phyloP scores from a whole-genome alignment of 2,329 filamentous ascomycete species.

The Trichoderma polysporum region DNA sequence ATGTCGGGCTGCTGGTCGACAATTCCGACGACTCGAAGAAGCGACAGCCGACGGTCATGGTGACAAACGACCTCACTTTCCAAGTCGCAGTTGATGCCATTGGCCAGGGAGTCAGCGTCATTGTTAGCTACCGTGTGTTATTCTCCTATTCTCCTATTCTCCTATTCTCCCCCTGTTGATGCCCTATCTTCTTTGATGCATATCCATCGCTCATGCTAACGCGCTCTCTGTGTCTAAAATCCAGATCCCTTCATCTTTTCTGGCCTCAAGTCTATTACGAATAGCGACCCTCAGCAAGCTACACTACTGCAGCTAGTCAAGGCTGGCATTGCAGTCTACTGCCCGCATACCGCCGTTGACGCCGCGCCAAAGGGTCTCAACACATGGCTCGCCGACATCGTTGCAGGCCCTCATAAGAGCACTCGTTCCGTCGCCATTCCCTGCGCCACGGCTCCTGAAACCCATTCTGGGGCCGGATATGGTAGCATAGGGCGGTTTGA shows the following conservation, averaged over 20 bases:
- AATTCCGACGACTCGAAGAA: constrained; percentile 39
- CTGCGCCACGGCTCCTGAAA: constrained; percentile 42
- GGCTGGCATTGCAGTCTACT: constrained; percentile 91
- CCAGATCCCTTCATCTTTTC: constrained; percentile 95
- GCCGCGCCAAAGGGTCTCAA: constrained; percentile 81
- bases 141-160: background rate
- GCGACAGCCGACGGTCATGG: constrained; percentile 44
- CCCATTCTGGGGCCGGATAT: constrained; percentile 52
- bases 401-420: constrained; percentile 55
- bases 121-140: constrained; percentile 79
- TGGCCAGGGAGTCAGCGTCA: constrained; percentile 67
- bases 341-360: constrained; percentile 92
- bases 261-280: constrained; percentile 82
- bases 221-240: background rate
- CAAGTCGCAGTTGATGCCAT: constrained; percentile 91
- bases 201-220: background rate
- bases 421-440: constrained; percentile 47
- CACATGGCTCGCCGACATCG: constrained; percentile 89
- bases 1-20: constrained; percentile 77
- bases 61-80: constrained; percentile 86
- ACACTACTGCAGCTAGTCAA: constrained; percentile 79
- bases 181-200: background rate
- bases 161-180: background rate
- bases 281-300: constrained; percentile 80
- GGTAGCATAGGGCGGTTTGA: constrained; percentile 50